Percentiles rank a stretch among this genome's conserved stretches.
Conservation (phyloP, 2,329 filamentous ascomycete species). For the Septoria linicola region DNA sequence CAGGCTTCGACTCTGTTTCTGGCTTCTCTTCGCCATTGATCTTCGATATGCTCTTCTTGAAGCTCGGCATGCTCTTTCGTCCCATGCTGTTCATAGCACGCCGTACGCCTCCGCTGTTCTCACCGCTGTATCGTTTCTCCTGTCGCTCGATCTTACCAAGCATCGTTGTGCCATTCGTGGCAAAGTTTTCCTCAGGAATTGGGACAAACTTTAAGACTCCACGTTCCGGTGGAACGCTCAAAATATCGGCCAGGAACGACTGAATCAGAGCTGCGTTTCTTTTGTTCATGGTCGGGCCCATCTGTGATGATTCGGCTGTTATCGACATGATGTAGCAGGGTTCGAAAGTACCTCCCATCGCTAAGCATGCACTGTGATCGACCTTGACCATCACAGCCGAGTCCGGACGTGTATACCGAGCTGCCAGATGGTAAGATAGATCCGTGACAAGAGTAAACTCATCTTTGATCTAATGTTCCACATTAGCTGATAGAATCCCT, state of each 20-base stretch:
- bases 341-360: constrained; percentile 72
- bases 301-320: constrained; percentile 64
- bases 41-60: constrained; percentile 29
- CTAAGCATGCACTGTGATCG: constrained; percentile 71
- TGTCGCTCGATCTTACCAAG: constrained; percentile 65
- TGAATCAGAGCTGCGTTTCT: constrained; percentile 77
- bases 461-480: constrained; percentile 62
- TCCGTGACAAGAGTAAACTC: constrained; percentile 73
- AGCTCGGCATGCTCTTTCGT: constrained; percentile 32
- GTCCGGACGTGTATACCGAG: constrained; percentile 71
- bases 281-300: constrained; percentile 74
- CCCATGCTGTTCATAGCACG: constrained; percentile 36
- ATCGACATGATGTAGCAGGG: constrained; percentile 78
- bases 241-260: constrained; percentile 67
- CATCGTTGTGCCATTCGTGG: constrained; percentile 68
- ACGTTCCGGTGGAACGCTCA: constrained; percentile 64
- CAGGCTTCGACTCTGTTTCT: not conserved
- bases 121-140: constrained; percentile 46
- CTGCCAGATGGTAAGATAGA: constrained; percentile 69
- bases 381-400: constrained; percentile 72
- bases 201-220: constrained; percentile 72
- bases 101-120: constrained; percentile 44
- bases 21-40: constrained; percentile 24
- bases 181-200: constrained; percentile 69
- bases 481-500: constrained; percentile 1